Conservation (phyloP, 345 rosid genomes). For the Chamaenerion angustifolium region DNA sequence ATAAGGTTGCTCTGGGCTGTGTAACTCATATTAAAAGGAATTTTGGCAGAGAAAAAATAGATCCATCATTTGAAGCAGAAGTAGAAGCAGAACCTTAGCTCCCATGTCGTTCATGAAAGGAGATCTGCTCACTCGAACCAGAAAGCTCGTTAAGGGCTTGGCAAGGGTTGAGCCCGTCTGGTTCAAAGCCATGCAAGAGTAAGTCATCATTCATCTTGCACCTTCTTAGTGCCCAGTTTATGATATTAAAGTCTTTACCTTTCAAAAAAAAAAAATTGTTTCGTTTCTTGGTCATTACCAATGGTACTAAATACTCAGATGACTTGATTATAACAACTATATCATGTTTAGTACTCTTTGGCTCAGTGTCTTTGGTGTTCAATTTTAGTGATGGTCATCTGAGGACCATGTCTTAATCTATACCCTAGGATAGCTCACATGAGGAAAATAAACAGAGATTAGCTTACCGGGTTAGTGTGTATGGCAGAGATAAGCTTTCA, state of each 20-base stretch:
- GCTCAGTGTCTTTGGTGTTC: no score
- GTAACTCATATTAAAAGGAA: background rate
- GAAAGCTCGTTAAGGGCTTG: conserved; percentile 77
- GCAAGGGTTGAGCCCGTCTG: conserved; percentile 64
- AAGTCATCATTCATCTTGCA: conserved; percentile 15
- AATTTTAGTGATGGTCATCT: no score
- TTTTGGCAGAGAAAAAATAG: background rate
- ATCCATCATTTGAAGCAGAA: background rate
- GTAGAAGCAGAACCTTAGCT: background rate
- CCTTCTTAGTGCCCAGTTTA: background rate
- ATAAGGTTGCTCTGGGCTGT: no score
- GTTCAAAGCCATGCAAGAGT: conserved; percentile 95
- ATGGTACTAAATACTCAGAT: no score
- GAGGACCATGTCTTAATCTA: no score
- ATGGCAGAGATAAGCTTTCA: no score
- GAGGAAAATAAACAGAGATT: no score
- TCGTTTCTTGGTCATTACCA: background rate
- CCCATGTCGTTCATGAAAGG: conserved; percentile 78
- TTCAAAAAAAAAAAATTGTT: no score
- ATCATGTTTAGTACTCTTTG: no score
- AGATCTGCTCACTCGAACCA: conserved; percentile 54
- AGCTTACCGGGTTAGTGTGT: no score
- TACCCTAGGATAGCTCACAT: no score
- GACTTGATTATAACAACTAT: no score
- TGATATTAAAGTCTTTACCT: background rate